phyloP scores from a whole-genome alignment of 169 alveolate species.

The Plasmodium falciparum region DNA sequence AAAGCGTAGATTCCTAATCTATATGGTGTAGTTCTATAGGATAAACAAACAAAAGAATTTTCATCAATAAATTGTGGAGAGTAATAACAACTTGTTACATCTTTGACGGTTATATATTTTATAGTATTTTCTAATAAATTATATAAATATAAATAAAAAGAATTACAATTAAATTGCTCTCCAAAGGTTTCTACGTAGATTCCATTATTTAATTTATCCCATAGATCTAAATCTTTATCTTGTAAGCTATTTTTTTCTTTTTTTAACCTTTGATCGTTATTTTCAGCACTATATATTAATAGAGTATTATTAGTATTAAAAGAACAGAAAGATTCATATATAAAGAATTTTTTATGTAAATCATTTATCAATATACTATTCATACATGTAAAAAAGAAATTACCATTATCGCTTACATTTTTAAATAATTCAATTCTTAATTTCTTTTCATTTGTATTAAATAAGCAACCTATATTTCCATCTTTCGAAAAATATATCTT shows the following conservation, averaged over 20 bases:
- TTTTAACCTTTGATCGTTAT: constrained; percentile 25
- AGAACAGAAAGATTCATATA: constrained; percentile 49
- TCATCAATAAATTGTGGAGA: constrained; percentile 74
- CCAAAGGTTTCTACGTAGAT: constrained; percentile 71
- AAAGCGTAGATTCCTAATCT: constrained; percentile 67
- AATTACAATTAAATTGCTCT: constrained; percentile 44
- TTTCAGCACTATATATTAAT: constrained; percentile 70
- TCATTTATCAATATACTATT: constrained; percentile 33
- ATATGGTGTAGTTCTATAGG: constrained; percentile 45
- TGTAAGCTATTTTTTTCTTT: constrained; percentile 17
- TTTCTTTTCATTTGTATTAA: constrained; percentile 53
- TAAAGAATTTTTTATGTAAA: constrained; percentile 42
- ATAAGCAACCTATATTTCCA: constrained; percentile 66
- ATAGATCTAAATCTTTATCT: constrained; percentile 26
- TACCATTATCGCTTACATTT: constrained; percentile 28
- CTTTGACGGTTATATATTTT: constrained; percentile 34
- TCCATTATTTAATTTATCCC: constrained; percentile 49
- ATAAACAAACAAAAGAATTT: constrained; percentile 67
- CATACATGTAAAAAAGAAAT: constrained; percentile 50
- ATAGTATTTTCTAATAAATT: constrained; percentile 52
- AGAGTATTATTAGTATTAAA: constrained; percentile 55
- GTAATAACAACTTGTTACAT: constrained; percentile 50
- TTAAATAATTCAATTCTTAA: constrained; percentile 47
- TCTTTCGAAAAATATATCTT: constrained; percentile 71
- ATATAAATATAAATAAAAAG: constrained; percentile 68